Conservation (phyloP, 495 filamentous ascomycete genomes). For the Amniculicola lignicola region DNA sequence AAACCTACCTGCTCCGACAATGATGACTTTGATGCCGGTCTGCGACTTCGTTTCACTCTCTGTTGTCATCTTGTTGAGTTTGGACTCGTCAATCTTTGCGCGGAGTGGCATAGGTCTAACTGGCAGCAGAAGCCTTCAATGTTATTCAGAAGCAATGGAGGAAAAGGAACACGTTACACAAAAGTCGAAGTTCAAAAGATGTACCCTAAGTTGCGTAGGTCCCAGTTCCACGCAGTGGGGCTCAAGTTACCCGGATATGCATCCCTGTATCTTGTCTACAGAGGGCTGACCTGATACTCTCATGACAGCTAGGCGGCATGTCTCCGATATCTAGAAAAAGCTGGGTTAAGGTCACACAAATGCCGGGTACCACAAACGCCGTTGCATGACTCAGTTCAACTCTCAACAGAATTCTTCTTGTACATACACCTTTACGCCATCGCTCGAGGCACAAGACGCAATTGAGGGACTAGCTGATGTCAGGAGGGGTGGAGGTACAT, state of each 20-base stretch:
- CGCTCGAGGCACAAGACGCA: background rate
- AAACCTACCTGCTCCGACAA: slow-evolving; percentile 36
- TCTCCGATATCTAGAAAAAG: slow-evolving; percentile 5
- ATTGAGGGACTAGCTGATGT: background rate
- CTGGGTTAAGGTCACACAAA: slow-evolving; percentile 9
- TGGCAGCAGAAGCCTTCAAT: too few relatives aligned
- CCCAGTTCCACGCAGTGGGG: slow-evolving; percentile 17
- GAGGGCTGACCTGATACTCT: background rate
- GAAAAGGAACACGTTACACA: too few relatives aligned
- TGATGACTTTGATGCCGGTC: slow-evolving; percentile 39
- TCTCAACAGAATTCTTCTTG: background rate
- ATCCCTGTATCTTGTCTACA: too few relatives aligned
- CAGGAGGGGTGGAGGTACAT: slow-evolving; percentile 24
- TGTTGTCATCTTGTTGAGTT: slow-evolving; percentile 25
- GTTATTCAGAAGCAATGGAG: too few relatives aligned
- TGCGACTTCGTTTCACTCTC: slow-evolving; percentile 15
- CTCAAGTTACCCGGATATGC: slow-evolving; percentile 5
- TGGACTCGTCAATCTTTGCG: slow-evolving; percentile 22
- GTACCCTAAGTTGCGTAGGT: too few relatives aligned
- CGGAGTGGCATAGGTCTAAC: slow-evolving; percentile 29
- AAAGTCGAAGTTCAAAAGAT: too few relatives aligned
- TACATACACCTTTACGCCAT: background rate
- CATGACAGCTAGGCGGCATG: slow-evolving; percentile 19
- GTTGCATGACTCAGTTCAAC: background rate
- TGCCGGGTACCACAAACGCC: too few relatives aligned